A percentile compares a stretch with the other conserved stretches of the same genome.
Evolutionary conservation across 345 rosid genomes (phyloP).

Genomic region (Arabidopsis arenosa): DNA sequence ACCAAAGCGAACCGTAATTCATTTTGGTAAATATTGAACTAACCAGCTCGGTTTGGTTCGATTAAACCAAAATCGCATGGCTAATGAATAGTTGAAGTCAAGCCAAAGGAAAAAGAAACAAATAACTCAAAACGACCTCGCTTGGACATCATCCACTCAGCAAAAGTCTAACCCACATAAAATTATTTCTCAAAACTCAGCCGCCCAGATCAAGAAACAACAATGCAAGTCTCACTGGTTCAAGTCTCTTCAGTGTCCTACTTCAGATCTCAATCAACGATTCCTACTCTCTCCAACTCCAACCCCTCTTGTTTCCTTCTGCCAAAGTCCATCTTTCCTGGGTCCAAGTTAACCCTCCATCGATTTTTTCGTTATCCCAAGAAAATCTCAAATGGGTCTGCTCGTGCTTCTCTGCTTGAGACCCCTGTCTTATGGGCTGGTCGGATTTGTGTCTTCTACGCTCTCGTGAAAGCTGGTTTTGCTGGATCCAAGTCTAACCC

Average conservation of each 20-base stretch:
- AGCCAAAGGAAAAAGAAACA: no score
- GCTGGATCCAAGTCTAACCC: slow-evolving; percentile 91
- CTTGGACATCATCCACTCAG: neutral
- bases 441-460: slow-evolving; percentile 80
- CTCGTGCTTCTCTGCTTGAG: slow-evolving; percentile 72
- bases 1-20: no score
- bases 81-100: no score
- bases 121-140: slow-evolving; percentile 18
- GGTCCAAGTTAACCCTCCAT: slow-evolving; percentile 38
- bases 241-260: slow-evolving; percentile 48
- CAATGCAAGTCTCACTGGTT: slow-evolving; percentile 52
- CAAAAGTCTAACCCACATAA: neutral
- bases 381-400: slow-evolving; percentile 34
- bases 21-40: no score
- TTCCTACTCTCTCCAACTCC: slow-evolving; percentile 26
- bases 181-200: neutral
- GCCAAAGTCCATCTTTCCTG: slow-evolving; percentile 47
- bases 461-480: slow-evolving; percentile 75
- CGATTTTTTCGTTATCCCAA: slow-evolving; percentile 24
- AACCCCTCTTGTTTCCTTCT: slow-evolving; percentile 27
- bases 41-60: no score
- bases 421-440: slow-evolving; percentile 85
- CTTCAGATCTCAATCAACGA: slow-evolving; percentile 34
- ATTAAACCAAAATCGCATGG: no score
- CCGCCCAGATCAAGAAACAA: slow-evolving; percentile 35